These are phyloP conservation scores for Aspergillus calidoustus DNA, from an alignment of 2,329 filamentous ascomycete genomes.

Conservation along the genomic window DNA sequence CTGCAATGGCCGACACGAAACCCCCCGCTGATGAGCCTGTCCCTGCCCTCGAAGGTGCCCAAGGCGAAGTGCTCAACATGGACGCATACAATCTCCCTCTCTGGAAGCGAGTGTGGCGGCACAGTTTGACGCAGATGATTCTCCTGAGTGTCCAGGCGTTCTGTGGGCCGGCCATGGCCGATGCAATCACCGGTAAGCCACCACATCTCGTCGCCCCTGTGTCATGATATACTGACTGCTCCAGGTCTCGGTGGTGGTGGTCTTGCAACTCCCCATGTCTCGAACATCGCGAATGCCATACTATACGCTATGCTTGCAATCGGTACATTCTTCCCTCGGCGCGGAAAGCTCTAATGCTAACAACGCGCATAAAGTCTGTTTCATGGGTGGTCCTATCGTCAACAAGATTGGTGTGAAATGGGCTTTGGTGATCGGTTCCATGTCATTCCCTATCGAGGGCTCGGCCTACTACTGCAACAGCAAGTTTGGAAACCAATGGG, in stretches of 20 bases:
- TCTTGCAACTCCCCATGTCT: slow-evolving; percentile 51
- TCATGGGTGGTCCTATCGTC: slow-evolving; percentile 51
- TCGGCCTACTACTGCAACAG: slow-evolving; percentile 56
- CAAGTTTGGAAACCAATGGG: slow-evolving; percentile 54
- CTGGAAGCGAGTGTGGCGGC: slow-evolving; percentile 53
- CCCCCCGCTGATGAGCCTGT: no score
- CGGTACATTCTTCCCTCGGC: slow-evolving; percentile 20
- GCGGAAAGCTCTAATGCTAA: neutral
- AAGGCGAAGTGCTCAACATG: slow-evolving; percentile 37
- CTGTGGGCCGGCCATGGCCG: slow-evolving; percentile 48
- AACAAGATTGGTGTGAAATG: slow-evolving; percentile 55
- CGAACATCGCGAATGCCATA: slow-evolving; percentile 46
- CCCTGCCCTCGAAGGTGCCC: no score
- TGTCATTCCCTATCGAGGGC: slow-evolving; percentile 52
- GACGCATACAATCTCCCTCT: slow-evolving; percentile 30
- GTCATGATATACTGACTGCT: no score
- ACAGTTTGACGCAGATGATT: slow-evolving; percentile 57
- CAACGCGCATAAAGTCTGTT: slow-evolving; percentile 37
- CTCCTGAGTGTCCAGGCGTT: slow-evolving; percentile 54
- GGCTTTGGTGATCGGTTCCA: slow-evolving; percentile 49
- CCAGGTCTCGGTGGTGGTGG: slow-evolving; percentile 50
- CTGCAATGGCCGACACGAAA: no score
- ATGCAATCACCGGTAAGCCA: slow-evolving; percentile 43
- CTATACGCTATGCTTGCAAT: slow-evolving; percentile 36
- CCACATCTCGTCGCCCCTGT: neutral